Percentiles rank a stretch among this genome's conserved stretches.
These are phyloP conservation scores for Juncus effusus DNA, from an alignment of 176 grass and related monocot genomes.

Conservation along the genomic window DNA sequence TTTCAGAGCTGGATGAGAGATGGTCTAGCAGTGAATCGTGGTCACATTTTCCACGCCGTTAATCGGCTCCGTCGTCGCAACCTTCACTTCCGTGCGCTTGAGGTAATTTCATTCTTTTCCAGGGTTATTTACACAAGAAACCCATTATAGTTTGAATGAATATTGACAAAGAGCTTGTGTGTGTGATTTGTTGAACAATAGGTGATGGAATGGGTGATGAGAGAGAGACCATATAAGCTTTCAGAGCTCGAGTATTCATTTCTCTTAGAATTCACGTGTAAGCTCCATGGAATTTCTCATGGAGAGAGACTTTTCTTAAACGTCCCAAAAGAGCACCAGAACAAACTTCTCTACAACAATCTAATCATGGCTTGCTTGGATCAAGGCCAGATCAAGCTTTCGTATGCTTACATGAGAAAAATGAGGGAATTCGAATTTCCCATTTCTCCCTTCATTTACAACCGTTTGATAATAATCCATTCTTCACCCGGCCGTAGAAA, in stretches of 20 bases:
- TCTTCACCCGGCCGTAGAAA: conserved; percentile 68
- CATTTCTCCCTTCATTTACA: conserved; percentile 68
- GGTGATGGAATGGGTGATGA: conserved; percentile 97
- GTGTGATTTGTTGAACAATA: conserved; percentile 22
- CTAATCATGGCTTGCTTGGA: conserved; percentile 77
- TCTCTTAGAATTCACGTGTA: conserved; percentile 84
- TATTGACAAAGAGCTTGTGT: background rate
- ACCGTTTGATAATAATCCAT: conserved; percentile 81
- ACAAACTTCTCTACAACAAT: conserved; percentile 90
- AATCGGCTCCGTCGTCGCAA: conserved; percentile 66
- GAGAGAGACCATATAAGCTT: conserved; percentile 91
- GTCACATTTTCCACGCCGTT: conserved; percentile 69
- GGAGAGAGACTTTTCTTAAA: conserved; percentile 80
- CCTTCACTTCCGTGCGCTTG: conserved; percentile 53
- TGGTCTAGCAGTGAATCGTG: conserved; percentile 63
- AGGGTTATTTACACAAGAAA: background rate
- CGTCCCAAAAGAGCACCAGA: conserved; percentile 54
- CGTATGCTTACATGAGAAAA: conserved; percentile 89
- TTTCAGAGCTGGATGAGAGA: conserved; percentile 77
- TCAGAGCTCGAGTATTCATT: conserved; percentile 85
- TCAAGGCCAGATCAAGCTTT: conserved; percentile 65
- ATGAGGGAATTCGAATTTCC: conserved; percentile 66
- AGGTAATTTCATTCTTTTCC: conserved; percentile 33
- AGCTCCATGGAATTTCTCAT: conserved; percentile 72
- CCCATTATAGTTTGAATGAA: background rate